Percentiles rank a stretch among this genome's conserved stretches.
Evolutionary conservation across 345 rosid species (phyloP).

Genomic region (Citrus medica): DNA sequence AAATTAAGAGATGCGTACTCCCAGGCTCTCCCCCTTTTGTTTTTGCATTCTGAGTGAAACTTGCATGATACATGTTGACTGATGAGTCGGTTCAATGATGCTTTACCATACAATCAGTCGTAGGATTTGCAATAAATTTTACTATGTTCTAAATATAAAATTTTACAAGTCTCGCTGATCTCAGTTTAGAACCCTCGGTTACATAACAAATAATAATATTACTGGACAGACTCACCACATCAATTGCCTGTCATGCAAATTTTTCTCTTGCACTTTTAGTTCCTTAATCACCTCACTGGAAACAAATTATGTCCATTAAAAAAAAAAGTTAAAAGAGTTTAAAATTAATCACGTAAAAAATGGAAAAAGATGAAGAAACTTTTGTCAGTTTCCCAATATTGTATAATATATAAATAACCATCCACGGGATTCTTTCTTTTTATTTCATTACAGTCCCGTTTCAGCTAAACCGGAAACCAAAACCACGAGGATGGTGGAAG

Average conservation of each 20-base stretch:
- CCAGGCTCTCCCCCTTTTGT: not conserved
- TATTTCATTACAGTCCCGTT: slow-evolving; percentile 13
- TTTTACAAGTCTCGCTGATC: too few species aligned
- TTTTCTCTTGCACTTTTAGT: slow-evolving; percentile 13
- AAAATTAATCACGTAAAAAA: not conserved
- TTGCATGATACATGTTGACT: too few species aligned
- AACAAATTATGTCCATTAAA: slow-evolving; percentile 11
- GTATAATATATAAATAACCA: not conserved
- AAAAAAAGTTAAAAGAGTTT: not conserved
- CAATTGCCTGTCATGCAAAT: too few species aligned
- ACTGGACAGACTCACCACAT: too few species aligned
- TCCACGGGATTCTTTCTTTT: not conserved
- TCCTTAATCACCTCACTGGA: slow-evolving; percentile 11
- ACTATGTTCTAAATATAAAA: too few species aligned
- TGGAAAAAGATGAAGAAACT: too few species aligned
- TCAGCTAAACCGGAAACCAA: slow-evolving; percentile 21
- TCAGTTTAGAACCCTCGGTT: too few species aligned
- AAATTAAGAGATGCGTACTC: not conserved
- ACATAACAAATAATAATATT: too few species aligned
- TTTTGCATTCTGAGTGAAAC: too few species aligned
- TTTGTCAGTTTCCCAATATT: slow-evolving; percentile 23
- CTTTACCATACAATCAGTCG: too few species aligned
- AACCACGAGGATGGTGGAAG: slow-evolving; percentile 15
- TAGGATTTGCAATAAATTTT: too few species aligned
- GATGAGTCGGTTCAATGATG: too few species aligned